Conservation (phyloP, 2,329 filamentous ascomycete genomes). For the Ceratocystis destructans region DNA sequence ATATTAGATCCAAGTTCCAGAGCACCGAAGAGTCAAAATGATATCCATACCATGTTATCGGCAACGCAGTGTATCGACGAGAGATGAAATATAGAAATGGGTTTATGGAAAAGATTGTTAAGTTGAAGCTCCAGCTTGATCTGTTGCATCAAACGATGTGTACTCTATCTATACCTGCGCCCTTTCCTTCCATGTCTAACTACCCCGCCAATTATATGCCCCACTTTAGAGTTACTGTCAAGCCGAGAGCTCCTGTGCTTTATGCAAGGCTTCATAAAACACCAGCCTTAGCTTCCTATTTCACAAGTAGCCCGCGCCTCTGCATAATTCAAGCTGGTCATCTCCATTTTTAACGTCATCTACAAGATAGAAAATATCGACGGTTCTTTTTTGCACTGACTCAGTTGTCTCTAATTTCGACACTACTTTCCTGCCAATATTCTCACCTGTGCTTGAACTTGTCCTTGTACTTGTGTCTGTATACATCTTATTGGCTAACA, state of each 20-base stretch:
- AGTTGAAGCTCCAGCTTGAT: not conserved
- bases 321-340: not conserved
- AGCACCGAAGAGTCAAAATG: not conserved
- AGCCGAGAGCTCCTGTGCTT: not conserved
- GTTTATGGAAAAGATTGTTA: not conserved
- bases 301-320: not conserved
- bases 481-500: not conserved
- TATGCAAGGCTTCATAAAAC: not conserved
- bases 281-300: not conserved
- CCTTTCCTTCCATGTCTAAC: not conserved
- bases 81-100: not conserved
- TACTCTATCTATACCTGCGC: not conserved
- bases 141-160: not conserved
- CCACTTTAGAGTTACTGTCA: conserved; percentile 11
- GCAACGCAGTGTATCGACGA: too few relatives aligned
- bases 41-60: conserved; percentile 1
- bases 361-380: not conserved
- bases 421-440: not conserved
- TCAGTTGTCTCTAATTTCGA: not conserved
- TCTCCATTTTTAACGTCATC: not conserved
- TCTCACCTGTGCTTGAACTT: not conserved
- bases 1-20: not conserved
- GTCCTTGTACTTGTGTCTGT: not conserved
- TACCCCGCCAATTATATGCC: conserved; percentile 2
- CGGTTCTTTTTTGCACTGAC: not conserved